These are phyloP conservation scores for Rhynchospora pubera DNA, from an alignment of 176 grass and related monocot species.

Conservation along the genomic window DNA sequence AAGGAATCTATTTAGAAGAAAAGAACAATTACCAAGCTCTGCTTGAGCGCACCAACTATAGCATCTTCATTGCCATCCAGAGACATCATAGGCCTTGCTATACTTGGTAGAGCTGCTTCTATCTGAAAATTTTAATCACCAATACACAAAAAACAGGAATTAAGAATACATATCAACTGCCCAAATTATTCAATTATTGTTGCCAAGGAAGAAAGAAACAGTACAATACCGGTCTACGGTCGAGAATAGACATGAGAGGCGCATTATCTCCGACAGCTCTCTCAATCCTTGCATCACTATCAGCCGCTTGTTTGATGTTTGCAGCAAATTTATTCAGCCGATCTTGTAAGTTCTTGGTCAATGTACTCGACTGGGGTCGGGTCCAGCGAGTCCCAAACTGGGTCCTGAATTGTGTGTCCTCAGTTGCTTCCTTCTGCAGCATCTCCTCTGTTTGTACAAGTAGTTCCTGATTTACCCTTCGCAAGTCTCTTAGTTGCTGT, in stretches of 20 bases:
- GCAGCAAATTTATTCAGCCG: slow-evolving; percentile 80
- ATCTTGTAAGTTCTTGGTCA: slow-evolving; percentile 95
- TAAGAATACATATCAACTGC: neutral
- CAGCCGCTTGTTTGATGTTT: slow-evolving; percentile 89
- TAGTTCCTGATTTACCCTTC: slow-evolving; percentile 90
- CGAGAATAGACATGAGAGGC: slow-evolving; percentile 85
- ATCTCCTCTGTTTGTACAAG: slow-evolving; percentile 89
- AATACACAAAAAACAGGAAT: neutral
- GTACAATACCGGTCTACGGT: slow-evolving; percentile 63
- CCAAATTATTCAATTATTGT: neutral
- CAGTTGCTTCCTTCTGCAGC: slow-evolving; percentile 87
- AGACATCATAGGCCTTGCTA: slow-evolving; percentile 98
- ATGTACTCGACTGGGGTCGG: slow-evolving; percentile 84
- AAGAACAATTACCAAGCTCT: slow-evolving; percentile 73
- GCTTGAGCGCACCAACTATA: slow-evolving; percentile 89
- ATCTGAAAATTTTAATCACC: slow-evolving; percentile 45
- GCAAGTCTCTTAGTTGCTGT: slow-evolving; percentile 95
- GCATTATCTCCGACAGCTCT: slow-evolving; percentile 68
- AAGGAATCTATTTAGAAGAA: neutral
- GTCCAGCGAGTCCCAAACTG: slow-evolving; percentile 93
- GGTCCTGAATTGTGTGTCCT: slow-evolving; percentile 85
- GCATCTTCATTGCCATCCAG: slow-evolving; percentile 99
- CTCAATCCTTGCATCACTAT: slow-evolving; percentile 74
- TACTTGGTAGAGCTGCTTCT: slow-evolving; percentile 93
- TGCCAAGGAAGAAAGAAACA: neutral